Base-by-base conservation (phyloP, 768 basidiomycete genomes). In the Scleroderma citrinum region DNA sequence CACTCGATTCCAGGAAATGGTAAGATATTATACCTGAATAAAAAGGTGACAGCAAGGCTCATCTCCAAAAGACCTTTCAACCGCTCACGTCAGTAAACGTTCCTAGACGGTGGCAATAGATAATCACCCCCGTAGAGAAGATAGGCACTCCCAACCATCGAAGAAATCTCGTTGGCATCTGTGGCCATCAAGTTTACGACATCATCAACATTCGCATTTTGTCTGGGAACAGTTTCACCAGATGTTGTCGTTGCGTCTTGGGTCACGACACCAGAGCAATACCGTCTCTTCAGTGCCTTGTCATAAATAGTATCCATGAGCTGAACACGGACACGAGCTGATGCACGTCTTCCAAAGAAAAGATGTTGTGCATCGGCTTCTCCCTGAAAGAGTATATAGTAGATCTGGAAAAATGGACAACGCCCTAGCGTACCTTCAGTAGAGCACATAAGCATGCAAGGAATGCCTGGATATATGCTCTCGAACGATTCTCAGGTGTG, bases 251-350 rank as follows among this genome's bases (percentile, higher is more conserved):
- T 50, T n/a, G 67, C 69, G 32, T 72, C 74, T 59, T 77, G 76
- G 44, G 80, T 73, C 8, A 87, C 72, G 34, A 90, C 71, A 1
- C 92, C 92, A 0, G 87, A 88, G 51, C 82, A 87, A 61, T 94
- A 91, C 59, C 81, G 85, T 29, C 92, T 71, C 63, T 85, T 86
- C 30, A 95, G 68, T 1, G 91, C 79, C 63, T 96, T 96, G 64
- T 92, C 87, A 59, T 93, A 95, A 46, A 95, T 88, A 2, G 83
- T 68, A 0, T 87, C 82, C 83, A 90, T 92, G 16, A 94, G 76
- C 67, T 88, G 87, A 12, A 77, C 76, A 7, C 87, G 82, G 3
- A 90, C 80, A 20, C 87, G 75, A 1, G 84, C 85, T 0, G 74
- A 62, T 1, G 82, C 88, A 17, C 90, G 80, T 38, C 92, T 79